These are phyloP conservation scores for Luvunga scandens DNA, from an alignment of 345 rosid genomes.

Conservation along the genomic window DNA sequence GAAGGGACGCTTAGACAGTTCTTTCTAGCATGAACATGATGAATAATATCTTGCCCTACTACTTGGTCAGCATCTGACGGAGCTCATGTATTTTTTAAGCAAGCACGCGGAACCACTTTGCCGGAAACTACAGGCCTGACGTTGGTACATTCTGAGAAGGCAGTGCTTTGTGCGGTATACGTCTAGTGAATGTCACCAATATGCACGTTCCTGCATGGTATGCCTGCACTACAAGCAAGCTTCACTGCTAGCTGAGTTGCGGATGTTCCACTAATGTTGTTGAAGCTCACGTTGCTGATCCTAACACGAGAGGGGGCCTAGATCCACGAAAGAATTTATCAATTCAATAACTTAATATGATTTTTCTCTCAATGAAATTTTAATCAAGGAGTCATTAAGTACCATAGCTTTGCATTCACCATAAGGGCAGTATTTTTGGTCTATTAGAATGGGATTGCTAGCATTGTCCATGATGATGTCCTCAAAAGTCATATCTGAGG, in stretches of 20 bases:
- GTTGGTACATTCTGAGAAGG: constrained; percentile 37
- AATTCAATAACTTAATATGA: background rate
- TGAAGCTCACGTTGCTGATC: constrained; percentile 46
- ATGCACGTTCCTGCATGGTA: constrained; percentile 36
- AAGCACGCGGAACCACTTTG: constrained; percentile 26
- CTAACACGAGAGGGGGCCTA: constrained; percentile 40
- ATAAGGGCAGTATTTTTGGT: constrained; percentile 49
- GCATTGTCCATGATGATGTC: constrained; percentile 53
- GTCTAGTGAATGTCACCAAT: constrained; percentile 34
- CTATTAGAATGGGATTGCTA: constrained; percentile 44
- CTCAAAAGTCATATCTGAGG: constrained; percentile 39
- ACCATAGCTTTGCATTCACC: constrained; percentile 40
- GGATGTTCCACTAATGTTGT: constrained; percentile 47
- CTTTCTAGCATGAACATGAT: background rate
- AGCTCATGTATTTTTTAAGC: constrained; percentile 9
- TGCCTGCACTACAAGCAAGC: constrained; percentile 45
- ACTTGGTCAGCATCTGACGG: background rate
- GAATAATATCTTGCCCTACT: background rate
- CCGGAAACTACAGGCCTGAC: constrained; percentile 38
- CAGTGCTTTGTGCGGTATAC: constrained; percentile 34
- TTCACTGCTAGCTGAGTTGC: constrained; percentile 34
- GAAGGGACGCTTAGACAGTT: background rate
- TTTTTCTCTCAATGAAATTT: background rate
- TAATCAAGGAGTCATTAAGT: background rate
- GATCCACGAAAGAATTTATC: background rate